These are phyloP conservation scores for Metarhizium album DNA, from an alignment of 2,329 filamentous ascomycete species.

Conservation along the genomic window DNA sequence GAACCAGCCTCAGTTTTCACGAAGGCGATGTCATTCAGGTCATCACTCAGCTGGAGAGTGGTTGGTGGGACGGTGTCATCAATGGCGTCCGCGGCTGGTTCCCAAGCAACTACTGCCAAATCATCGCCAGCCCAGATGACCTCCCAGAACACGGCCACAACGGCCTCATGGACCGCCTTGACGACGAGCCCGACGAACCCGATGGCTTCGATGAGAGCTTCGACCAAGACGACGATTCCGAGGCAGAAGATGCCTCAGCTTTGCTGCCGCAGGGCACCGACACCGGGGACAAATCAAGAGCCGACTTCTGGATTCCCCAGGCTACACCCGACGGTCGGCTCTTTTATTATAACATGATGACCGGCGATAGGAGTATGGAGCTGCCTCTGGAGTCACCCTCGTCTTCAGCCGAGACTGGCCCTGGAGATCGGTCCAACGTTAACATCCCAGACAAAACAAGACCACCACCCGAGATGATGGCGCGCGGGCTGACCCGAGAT, in stretches of 20 bases:
- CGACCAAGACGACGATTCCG: conserved; percentile 56
- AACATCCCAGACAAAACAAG: conserved; percentile 82
- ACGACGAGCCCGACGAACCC: conserved; percentile 54
- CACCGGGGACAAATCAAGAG: conserved; percentile 60
- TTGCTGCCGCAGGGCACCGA: conserved; percentile 60
- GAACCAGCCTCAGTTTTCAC: conserved; percentile 91
- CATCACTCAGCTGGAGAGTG: conserved; percentile 93
- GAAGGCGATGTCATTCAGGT: conserved; percentile 97
- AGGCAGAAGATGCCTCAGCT: conserved; percentile 46
- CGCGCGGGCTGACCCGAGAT: conserved; percentile 66
- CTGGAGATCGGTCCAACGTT: conserved; percentile 79
- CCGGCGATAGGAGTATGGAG: conserved; percentile 89
- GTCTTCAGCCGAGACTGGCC: conserved; percentile 70
- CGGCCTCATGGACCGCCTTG: conserved; percentile 40
- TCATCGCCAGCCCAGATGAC: conserved; percentile 68
- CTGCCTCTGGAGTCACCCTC: conserved; percentile 84
- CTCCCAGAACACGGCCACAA: conserved; percentile 50
- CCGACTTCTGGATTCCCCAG: conserved; percentile 97
- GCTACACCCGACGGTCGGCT: conserved; percentile 85
- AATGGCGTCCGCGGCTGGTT: conserved; percentile 97
- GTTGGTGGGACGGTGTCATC: conserved; percentile 99
- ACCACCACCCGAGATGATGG: conserved; percentile 84
- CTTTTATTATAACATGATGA: conserved; percentile 98
- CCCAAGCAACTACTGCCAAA: conserved; percentile 94
- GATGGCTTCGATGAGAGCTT: conserved; percentile 58